Evolutionary conservation across 2,329 filamentous ascomycete species (phyloP).

Genomic region (Colletotrichum orchidophilum): DNA sequence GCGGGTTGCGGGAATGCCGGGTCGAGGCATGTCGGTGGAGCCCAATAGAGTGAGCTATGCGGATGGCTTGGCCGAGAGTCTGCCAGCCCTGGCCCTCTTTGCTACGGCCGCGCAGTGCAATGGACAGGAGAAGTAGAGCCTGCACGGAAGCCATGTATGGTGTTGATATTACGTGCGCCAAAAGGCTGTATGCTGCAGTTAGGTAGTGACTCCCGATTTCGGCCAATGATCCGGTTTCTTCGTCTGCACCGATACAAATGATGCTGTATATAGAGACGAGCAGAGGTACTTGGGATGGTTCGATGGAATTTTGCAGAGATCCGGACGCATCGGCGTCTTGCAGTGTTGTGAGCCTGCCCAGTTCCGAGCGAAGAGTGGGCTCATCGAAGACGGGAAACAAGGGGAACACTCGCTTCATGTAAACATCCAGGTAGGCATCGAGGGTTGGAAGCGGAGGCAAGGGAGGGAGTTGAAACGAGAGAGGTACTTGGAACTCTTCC

Average conservation of each 20-base stretch:
- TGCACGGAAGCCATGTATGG: constrained; percentile 37
- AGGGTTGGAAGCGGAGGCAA: constrained; percentile 26
- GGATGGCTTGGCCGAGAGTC: constrained; percentile 37
- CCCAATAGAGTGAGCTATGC: constrained; percentile 39
- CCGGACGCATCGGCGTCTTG: background rate
- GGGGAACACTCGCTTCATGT: constrained; percentile 36
- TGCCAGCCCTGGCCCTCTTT: constrained; percentile 41
- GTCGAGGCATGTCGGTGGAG: constrained; percentile 35
- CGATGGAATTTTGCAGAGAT: background rate
- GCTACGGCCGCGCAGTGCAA: constrained; percentile 32
- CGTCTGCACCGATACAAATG: constrained; percentile 36
- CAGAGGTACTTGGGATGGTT: constrained; percentile 6
- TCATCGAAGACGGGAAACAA: constrained; percentile 37
- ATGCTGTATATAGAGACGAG: constrained; percentile 34
- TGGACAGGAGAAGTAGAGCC: constrained; percentile 34
- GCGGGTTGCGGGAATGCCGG: background rate
- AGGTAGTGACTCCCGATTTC: constrained; percentile 31
- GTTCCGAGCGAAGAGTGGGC: constrained; percentile 24
- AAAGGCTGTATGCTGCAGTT: constrained; percentile 34
- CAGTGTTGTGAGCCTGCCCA: constrained; percentile 7
- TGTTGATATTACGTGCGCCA: constrained; percentile 34
- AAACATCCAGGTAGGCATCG: constrained; percentile 27
- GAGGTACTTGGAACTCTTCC: constrained; percentile 37
- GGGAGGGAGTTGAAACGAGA: constrained; percentile 26
- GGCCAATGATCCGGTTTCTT: constrained; percentile 22